Base-by-base conservation (phyloP, 352 stramenopile genomes). In the Halophytophthora polymorphica region DNA sequence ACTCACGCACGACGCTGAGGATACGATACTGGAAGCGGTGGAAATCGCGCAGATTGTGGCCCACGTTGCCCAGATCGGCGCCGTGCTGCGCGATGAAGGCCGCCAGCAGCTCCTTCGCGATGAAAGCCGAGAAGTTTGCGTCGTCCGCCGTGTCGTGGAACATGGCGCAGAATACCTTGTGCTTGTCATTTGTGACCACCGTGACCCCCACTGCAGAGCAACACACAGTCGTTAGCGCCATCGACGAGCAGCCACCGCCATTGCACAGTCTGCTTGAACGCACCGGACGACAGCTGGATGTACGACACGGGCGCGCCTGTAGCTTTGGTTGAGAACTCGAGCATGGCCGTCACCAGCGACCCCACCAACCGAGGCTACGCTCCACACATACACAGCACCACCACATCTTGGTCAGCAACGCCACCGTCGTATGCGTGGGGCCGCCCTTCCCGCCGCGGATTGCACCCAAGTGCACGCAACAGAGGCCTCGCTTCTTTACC, bases 161-260 rank as follows among this genome's bases (percentile, higher is more conserved):
- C 53, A 96, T 75, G 50, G 88, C 90, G 58, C 90, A 97, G 54
- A 95, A 96, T 6, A 97, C 85, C 46, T 97, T 96, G 50, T 90
- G 74, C 12, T 71, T 64, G 14, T 96, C 86, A 56, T 96, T 92
- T 14, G 71, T 86, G 21, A 96, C 89, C 41, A 97, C 83, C 6
- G 90, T 96, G 33, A 96, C 86, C 13, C 79, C 82, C 37, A 97
- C 82, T 91, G 19, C 22, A 22, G 15, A 46, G 41, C 13, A 22
- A 50, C 37, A 68, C 43, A 47, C 13, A 2, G 42, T 67, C 31
- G 47, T 59, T 41, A 12, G 8, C n/a, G 7, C 31, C 13, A 33
- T 11, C 38, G 25, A 37, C 29, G 13, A 50, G 2, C 45, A 28
- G 25, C 41, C 46, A 11, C 34, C 31, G 14, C 14, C 7, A 35